These are phyloP conservation scores for Kodamaea fungicola DNA, from an alignment of 1,139 yeast genomes.

Conservation along the genomic window DNA sequence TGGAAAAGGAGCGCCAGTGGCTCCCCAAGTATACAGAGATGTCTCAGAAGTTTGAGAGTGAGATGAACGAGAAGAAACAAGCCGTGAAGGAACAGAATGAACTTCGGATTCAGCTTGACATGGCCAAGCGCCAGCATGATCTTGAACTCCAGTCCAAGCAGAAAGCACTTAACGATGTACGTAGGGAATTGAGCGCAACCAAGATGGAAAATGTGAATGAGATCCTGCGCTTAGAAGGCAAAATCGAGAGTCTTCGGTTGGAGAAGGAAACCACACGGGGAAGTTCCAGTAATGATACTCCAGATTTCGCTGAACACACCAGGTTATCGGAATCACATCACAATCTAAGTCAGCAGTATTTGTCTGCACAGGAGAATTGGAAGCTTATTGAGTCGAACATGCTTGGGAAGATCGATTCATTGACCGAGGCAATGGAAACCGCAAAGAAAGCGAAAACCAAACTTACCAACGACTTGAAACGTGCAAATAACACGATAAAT, in stretches of 20 bases:
- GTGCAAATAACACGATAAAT: constrained; percentile 17
- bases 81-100: constrained; percentile 35
- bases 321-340: constrained; percentile 44
- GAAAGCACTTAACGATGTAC: constrained; percentile 22
- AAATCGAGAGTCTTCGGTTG: constrained; percentile 40
- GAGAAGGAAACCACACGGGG: constrained; percentile 23
- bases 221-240: constrained; percentile 46
- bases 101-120: constrained; percentile 36
- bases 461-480: constrained; percentile 27
- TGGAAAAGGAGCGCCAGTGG: constrained; percentile 25
- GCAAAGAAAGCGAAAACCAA: constrained; percentile 32
- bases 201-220: constrained; percentile 44
- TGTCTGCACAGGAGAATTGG: constrained; percentile 68
- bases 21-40: constrained; percentile 40
- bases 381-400: constrained; percentile 55
- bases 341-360: constrained; percentile 60
- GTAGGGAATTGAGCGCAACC: constrained; percentile 22
- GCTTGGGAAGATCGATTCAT: constrained; percentile 41
- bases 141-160: constrained; percentile 33
- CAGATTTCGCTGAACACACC: constrained; percentile 35
- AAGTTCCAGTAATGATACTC: constrained; percentile 10
- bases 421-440: constrained; percentile 38
- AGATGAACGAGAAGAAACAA: constrained; percentile 24
- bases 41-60: constrained; percentile 31
- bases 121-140: constrained; percentile 36